These are phyloP conservation scores for Saposhnikovia divaricata DNA, from an alignment of 129 eudicot genomes.

Conservation along the genomic window DNA sequence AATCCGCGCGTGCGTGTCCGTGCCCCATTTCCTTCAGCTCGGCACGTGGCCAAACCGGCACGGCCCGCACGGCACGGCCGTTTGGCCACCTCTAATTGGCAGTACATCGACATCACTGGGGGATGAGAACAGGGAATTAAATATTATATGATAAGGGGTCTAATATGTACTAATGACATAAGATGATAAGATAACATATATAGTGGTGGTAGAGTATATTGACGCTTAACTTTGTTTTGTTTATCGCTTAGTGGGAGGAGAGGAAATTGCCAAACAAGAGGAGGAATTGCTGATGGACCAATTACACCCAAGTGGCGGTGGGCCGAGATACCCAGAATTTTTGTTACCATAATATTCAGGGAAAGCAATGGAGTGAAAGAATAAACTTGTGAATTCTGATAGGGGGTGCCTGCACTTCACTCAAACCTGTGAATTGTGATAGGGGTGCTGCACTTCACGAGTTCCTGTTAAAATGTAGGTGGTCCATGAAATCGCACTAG, in stretches of 20 bases:
- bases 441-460: not conserved
- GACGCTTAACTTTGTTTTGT: not conserved
- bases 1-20: no score
- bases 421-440: not conserved
- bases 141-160: not conserved
- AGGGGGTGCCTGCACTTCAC: not conserved
- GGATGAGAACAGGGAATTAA: not conserved
- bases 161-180: not conserved
- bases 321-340: not conserved
- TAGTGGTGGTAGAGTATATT: not conserved
- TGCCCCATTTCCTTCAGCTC: no score
- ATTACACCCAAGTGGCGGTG: not conserved
- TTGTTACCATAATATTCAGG: not conserved
- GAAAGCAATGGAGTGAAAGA: not conserved
- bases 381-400: not conserved
- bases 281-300: not conserved
- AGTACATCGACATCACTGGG: not conserved
- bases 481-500: no score
- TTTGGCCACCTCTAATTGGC: no score
- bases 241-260: not conserved
- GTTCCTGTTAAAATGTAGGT: no score
- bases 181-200: not conserved
- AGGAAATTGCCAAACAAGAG: not conserved
- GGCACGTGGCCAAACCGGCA: no score
- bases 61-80: no score